These are phyloP conservation scores for Exophiala mesophila DNA, from an alignment of 2,329 filamentous ascomycete genomes.

Conservation along the genomic window DNA sequence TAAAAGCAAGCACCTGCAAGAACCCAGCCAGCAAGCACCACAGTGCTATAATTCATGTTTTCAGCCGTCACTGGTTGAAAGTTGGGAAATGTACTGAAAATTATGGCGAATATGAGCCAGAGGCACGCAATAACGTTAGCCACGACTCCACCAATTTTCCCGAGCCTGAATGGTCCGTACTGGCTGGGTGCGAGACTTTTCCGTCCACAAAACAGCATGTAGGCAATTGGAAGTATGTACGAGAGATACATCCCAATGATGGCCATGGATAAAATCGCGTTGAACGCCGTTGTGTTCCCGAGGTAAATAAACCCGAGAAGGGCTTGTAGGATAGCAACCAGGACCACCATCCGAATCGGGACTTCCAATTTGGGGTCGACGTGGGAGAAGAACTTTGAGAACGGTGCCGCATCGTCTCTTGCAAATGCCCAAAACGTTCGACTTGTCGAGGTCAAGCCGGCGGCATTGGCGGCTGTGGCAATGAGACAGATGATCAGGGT, in stretches of 20 bases:
- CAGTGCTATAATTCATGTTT: conserved; percentile 34
- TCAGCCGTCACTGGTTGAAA: conserved; percentile 30
- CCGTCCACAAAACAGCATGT: conserved; percentile 38
- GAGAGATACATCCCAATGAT: conserved; percentile 42
- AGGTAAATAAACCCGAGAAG: conserved; percentile 19
- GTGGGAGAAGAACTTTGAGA: conserved; percentile 28
- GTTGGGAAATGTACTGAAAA: conserved; percentile 32
- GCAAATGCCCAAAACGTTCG: conserved; percentile 38
- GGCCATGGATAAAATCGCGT: conserved; percentile 26
- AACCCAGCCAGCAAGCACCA: conserved; percentile 28
- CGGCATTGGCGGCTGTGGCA: conserved; percentile 28
- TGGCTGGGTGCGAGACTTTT: conserved; percentile 15
- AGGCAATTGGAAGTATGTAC: conserved; percentile 45
- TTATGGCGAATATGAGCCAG: conserved; percentile 29
- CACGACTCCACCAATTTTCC: conserved; percentile 23
- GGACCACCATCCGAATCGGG: conserved; percentile 8
- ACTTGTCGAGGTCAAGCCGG: conserved; percentile 34
- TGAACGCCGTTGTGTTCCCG: conserved; percentile 24
- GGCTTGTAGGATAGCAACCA: conserved; percentile 15
- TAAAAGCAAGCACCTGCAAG: conserved; percentile 42
- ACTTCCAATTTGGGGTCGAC: conserved; percentile 21
- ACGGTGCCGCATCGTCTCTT: conserved; percentile 38
- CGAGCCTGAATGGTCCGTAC: conserved; percentile 29
- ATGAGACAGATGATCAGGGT: conserved; percentile 30
- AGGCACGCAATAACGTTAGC: conserved; percentile 30